phyloP scores from a whole-genome alignment of 176 grass and related monocot species.

The Bothriochloa decipiens region DNA sequence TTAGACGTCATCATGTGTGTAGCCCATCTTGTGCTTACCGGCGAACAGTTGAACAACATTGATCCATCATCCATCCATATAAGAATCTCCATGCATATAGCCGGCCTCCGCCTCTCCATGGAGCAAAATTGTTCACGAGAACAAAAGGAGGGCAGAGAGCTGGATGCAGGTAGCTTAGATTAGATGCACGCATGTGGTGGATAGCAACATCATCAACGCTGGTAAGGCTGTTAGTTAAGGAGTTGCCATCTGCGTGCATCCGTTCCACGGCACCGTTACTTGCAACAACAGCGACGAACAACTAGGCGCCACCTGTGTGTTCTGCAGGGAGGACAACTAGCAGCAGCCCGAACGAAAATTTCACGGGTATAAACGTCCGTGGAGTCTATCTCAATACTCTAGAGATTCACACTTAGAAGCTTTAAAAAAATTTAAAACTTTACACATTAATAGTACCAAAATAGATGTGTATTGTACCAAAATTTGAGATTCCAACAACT shows the following conservation, averaged over 20 bases:
- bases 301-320: background rate
- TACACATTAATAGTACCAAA: too few species aligned
- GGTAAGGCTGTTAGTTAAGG: conserved; percentile 16
- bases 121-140: background rate
- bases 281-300: background rate
- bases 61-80: background rate
- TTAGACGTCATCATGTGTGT: background rate
- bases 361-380: too few species aligned
- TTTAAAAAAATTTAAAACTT: too few species aligned
- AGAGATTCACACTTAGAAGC: too few species aligned
- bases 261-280: conserved; percentile 30
- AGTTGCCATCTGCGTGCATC: conserved; percentile 13
- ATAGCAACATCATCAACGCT: too few species aligned
- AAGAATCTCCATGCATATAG: background rate
- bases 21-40: background rate
- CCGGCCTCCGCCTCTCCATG: background rate
- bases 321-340: background rate
- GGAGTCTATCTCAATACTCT: too few species aligned
- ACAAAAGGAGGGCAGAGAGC: too few species aligned
- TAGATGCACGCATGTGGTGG: background rate
- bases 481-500: too few species aligned
- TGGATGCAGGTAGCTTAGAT: background rate
- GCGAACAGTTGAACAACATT: background rate
- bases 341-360: background rate
- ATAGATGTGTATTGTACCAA: too few species aligned